Conservation (phyloP, 371 early-diverging fungal species). For the Phascolomyces articulosus region DNA sequence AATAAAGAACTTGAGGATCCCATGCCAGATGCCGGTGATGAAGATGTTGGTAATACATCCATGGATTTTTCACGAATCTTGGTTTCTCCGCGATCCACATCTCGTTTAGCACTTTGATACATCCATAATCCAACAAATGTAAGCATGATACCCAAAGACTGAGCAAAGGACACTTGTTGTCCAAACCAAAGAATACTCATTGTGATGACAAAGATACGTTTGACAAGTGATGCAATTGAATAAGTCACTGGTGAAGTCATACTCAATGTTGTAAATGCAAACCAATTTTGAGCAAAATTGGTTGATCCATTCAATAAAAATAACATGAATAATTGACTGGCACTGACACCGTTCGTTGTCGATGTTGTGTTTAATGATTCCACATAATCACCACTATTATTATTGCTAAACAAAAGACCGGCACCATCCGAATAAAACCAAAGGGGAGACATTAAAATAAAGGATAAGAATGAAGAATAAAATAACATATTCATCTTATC, state of each 20-base stretch:
- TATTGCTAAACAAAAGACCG: slow-evolving; percentile 20
- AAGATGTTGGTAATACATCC: slow-evolving; percentile 24
- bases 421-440: slow-evolving; percentile 84
- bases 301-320: slow-evolving; percentile 79
- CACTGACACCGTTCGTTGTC: background rate
- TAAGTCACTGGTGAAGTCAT: slow-evolving; percentile 88
- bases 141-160: slow-evolving; percentile 76
- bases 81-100: slow-evolving; percentile 47
- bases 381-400: background rate
- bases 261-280: slow-evolving; percentile 80
- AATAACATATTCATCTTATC: slow-evolving; percentile 87
- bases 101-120: slow-evolving; percentile 80
- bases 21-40: background rate
- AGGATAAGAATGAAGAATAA: slow-evolving; percentile 73
- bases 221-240: slow-evolving; percentile 84
- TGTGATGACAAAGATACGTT: slow-evolving; percentile 89
- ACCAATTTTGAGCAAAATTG: slow-evolving; percentile 80
- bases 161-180: slow-evolving; percentile 66
- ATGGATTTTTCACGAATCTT: slow-evolving; percentile 25
- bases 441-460: slow-evolving; percentile 76
- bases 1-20: background rate
- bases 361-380: no score
- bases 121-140: slow-evolving; percentile 86
- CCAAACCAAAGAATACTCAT: slow-evolving; percentile 86
- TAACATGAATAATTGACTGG: slow-evolving; percentile 33